Conservation (phyloP, 306 rosid genomes). For the Rosa multiflora region DNA sequence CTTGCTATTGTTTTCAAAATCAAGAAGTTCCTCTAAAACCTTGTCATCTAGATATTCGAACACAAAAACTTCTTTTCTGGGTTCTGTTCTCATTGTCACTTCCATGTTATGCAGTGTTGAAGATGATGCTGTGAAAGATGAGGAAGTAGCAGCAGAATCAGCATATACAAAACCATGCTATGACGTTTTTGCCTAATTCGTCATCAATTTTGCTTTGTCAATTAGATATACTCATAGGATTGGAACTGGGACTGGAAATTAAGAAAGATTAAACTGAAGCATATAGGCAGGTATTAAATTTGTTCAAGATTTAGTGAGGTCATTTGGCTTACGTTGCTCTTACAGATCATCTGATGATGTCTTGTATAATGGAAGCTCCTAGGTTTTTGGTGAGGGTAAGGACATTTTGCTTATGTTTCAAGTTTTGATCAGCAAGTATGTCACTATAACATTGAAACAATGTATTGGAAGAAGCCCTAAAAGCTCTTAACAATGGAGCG, state of each 20-base stretch:
- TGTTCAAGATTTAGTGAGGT: conserved; percentile 9
- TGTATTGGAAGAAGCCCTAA: background rate
- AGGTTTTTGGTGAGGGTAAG: background rate
- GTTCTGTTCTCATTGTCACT: background rate
- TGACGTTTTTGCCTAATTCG: background rate
- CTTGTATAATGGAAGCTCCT: background rate
- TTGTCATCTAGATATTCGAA: conserved; percentile 65
- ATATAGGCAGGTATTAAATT: background rate
- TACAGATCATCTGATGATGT: background rate
- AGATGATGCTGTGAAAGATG: conserved; percentile 13
- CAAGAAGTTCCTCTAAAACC: conserved; percentile 70
- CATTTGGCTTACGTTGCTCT: background rate
- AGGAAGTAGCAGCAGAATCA: background rate
- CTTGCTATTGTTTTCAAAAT: conserved; percentile 27
- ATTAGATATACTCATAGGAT: background rate
- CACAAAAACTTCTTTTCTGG: conserved; percentile 42
- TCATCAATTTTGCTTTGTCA: conserved; percentile 9
- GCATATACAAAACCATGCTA: conserved; percentile 26
- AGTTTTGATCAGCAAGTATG: background rate
- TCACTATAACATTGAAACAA: background rate
- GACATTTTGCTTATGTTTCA: conserved; percentile 7
- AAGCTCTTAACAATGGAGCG: background rate
- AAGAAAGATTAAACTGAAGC: background rate
- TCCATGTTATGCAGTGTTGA: background rate
- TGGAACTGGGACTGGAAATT: background rate